Evolutionary conservation across 2,329 filamentous ascomycete genomes (phyloP), one percentile per base, ranked within the genome.

Genomic region (Fusarium lateritium): DNA sequence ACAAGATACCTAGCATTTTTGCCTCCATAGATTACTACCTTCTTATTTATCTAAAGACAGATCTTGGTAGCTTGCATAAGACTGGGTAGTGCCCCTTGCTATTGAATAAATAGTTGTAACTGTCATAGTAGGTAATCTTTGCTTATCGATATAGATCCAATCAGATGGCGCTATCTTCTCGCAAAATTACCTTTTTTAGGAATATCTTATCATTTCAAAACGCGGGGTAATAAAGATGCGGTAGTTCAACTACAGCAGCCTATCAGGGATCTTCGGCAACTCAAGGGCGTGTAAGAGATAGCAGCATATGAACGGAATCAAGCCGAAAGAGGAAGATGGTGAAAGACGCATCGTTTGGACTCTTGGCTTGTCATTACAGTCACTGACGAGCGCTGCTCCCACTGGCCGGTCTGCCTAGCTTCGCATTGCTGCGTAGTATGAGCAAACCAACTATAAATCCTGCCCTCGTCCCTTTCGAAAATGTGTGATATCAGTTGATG

Each of bases 211-310:
- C 19, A 38, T 39, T 17, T 15, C 8, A 44, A 42, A 64, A 64
- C 34, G 60, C 64, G 61, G 61, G 59, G 61, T 63, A 65, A 31
- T 10, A 31, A 13, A 31, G 33, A 50, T 24, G 10, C 9, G 28
- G 10, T 13, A 2, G n/a, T 17, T 22, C n/a, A 39, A 50, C 43
- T 33, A 36, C 14, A 15, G 17, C n/a, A 17, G 10, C 43, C 56
- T 64, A 64, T 65, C 61, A 65, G 42, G 28, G 31, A 36, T 36
- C 50, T 33, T 33, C 28, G 51, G 28, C 52, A 65, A 34, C 58
- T 65, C 31, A 13, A 44, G 21, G 22, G 34, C 8, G 7, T 40
- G n/a, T n/a, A 50, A 28, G 55, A 57, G 55, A 57, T 57, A 57
- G 13, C n/a, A 54, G 10, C 10, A 31, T 31, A 13, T 31, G 28